Evolutionary conservation across 352 stramenopile genomes (phyloP), one percentile per base, ranked within the genome.

Genomic region (Globisporangium cylindrosporum): DNA sequence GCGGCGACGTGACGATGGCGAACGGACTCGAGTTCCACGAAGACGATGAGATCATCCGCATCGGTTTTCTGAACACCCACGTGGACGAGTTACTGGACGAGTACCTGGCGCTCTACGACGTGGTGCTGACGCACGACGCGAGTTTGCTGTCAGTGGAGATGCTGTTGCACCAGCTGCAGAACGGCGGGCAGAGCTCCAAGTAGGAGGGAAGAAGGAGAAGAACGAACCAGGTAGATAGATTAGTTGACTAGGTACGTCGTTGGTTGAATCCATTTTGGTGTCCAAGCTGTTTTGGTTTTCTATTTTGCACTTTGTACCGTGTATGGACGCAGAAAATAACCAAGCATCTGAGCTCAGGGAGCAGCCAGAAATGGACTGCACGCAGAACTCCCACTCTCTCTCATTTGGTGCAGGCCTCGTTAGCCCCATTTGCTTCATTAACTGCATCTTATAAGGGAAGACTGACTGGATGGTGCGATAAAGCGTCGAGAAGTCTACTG

Each of bases 91-190:
- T 66, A 9, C 34, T 92, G 32, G 82, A 90, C 18, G 77, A 89
- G 65, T 93, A 93, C 56, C 71, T 93, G 36, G 18, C 36, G 4
- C n/a, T 63, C 20, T 92, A 85, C 49, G 78, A 94, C 67, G 83
- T 94, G n/a, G 87, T 94, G 51, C 80, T 94, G 18, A 91, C 85
- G 14, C 73, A 93, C 69, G 84, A 93, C 74, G 80, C 76, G 53
- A 91, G 79, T 55, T 72, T 94, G 64, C 57, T 82, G 32, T 75
- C 80, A 2, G 74, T 92, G 0, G 80, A 89, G 55, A 70, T 90
- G 29, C 56, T 92, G 60, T 32, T 92, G 24, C 78, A 88, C 41
- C 84, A 90, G 67, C 70, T 92, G 25, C 66, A 84, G 62, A 58
- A 64, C 9, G 7, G 18, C 7, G 53, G 4, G 0, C 22, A 24